Evolutionary conservation across 768 basidiomycete genomes (phyloP).

Genomic region (Rhodosporidiobolus odoratus): DNA sequence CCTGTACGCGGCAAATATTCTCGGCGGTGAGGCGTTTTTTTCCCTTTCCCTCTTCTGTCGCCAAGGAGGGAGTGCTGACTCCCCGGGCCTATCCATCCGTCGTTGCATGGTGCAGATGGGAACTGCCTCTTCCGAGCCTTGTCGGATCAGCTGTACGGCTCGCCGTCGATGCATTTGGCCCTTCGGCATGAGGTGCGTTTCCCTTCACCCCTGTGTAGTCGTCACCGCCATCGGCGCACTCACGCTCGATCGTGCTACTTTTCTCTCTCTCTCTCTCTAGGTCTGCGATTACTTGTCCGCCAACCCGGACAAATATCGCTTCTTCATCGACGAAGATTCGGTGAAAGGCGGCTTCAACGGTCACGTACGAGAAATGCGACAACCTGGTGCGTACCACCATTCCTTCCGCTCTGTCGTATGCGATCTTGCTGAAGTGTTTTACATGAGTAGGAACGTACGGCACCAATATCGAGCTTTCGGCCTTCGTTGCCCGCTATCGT

Average conservation of each 20-base stretch:
- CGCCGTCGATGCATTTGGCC: conserved; percentile 61
- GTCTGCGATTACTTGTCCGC: conserved; percentile 73
- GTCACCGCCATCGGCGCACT: not conserved
- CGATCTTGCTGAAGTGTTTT: not conserved
- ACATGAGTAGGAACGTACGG: conserved; percentile 61
- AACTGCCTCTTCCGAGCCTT: conserved; percentile 91
- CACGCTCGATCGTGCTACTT: not conserved
- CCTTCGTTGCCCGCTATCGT: conserved; percentile 73
- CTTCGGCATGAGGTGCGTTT: conserved; percentile 57
- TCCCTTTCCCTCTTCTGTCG: not conserved
- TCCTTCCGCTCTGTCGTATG: not conserved
- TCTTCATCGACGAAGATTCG: conserved; percentile 77
- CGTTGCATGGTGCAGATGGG: conserved; percentile 55
- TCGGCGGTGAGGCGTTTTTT: conserved; percentile 50
- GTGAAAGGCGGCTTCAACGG: conserved; percentile 58
- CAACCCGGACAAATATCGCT: conserved; percentile 68
- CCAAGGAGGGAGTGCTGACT: not conserved
- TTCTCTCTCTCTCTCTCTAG: not conserved
- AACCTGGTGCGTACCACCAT: conserved; percentile 42
- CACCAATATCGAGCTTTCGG: conserved; percentile 87
- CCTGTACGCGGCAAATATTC: conserved; percentile 76
- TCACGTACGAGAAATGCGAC: conserved; percentile 71
- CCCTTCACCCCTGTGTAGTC: not conserved
- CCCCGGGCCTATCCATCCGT: not conserved
- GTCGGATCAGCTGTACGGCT: conserved; percentile 78